Conservation (phyloP, 805 yeast species). For the Yarrowia bubula region DNA sequence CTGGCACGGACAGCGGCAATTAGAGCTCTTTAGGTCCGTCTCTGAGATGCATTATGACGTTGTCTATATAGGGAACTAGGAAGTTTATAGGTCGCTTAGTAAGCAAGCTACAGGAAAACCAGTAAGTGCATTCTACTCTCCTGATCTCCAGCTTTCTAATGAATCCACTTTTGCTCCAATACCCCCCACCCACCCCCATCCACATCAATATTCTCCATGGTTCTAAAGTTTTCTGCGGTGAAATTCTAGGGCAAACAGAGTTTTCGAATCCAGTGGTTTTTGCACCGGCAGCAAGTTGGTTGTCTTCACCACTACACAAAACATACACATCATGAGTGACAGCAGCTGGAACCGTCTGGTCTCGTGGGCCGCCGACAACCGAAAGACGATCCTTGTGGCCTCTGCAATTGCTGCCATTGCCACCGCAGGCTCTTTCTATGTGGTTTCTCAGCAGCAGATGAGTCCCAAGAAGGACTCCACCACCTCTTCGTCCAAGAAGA, state of each 20-base stretch:
- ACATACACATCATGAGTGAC: conserved; percentile 1
- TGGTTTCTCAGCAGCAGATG: conserved; percentile 48
- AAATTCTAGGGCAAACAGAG: neutral
- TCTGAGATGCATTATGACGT: too few relatives aligned
- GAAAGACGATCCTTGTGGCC: conserved; percentile 8
- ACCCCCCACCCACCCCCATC: neutral
- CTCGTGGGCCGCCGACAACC: conserved; percentile 26
- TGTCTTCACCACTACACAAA: neutral
- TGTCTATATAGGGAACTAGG: too few relatives aligned
- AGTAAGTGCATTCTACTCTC: too few relatives aligned
- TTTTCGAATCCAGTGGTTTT: neutral
- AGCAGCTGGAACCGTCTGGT: conserved; percentile 26
- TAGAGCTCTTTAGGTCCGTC: too few relatives aligned
- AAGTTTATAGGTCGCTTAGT: too few relatives aligned
- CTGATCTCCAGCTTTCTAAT: too few relatives aligned
- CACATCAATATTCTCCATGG: neutral
- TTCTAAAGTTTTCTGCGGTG: conserved; percentile 3
- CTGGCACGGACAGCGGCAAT: too few relatives aligned
- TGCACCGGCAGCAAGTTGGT: too few relatives aligned
- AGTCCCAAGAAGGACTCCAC: conserved; percentile 39
- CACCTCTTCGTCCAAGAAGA: conserved; percentile 49
- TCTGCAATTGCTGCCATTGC: conserved; percentile 21
- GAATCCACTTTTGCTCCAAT: neutral
- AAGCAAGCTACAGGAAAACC: too few relatives aligned
- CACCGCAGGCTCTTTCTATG: conserved; percentile 27